Evolutionary conservation across 495 filamentous ascomycete genomes (phyloP).

Genomic region (Penicillium samsonianum): DNA sequence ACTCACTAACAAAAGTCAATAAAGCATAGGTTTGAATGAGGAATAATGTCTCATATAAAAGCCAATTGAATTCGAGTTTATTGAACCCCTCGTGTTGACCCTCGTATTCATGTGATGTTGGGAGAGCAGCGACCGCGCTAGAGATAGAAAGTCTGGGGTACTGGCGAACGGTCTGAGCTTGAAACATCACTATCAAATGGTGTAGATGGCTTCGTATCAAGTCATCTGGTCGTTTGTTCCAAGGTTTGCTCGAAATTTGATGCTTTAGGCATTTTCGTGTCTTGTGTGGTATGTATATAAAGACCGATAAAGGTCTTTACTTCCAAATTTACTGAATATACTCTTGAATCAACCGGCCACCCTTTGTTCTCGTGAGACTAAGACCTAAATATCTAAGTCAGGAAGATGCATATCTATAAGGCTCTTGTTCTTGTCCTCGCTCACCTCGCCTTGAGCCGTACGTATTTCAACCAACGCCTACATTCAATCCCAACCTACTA

Average conservation of each 20-base stretch:
- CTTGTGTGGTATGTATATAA: constrained; percentile 8
- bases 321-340: not conserved
- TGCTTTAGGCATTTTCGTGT: not conserved
- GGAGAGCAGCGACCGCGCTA: not conserved
- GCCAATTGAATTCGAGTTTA: constrained; percentile 1
- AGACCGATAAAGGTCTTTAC: not conserved
- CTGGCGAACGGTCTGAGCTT: constrained; percentile 2
- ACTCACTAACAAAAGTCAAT: not conserved
- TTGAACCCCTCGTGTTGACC: constrained; percentile 2
- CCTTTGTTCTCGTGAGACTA: too few species aligned
- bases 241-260: not conserved
- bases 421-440: constrained; percentile 7
- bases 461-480: not conserved
- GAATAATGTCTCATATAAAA: constrained; percentile 5
- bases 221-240: constrained; percentile 20
- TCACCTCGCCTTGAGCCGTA: constrained; percentile 17
- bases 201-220: constrained; percentile 22
- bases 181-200: not conserved
- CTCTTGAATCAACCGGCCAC: not conserved
- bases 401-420: constrained; percentile 19
- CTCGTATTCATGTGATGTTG: constrained; percentile 7
- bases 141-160: constrained; percentile 6
- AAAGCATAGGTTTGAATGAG: not conserved
- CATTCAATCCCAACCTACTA: not conserved
- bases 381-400: not conserved